Base-by-base conservation (phyloP, 2,329 filamentous ascomycete genomes). In the Hymenoscyphus fraxineus region DNA sequence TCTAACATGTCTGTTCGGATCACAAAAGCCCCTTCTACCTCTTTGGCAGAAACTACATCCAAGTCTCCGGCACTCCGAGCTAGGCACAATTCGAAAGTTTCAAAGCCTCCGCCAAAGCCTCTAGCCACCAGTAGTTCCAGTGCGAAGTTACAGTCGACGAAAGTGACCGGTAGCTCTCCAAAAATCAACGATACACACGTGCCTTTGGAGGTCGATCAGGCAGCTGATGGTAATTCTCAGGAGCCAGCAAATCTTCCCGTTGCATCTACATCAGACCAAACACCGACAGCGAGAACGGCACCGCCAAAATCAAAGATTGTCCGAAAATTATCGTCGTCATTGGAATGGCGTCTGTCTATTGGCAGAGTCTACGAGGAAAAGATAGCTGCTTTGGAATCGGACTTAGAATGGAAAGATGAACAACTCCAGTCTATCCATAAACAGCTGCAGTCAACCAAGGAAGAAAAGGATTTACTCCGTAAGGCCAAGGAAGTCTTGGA, bases 381-480 rank as follows among this genome's bases (percentile, higher is more conserved):
- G 47, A 54, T 54, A 54, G 22, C 47, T 54, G 22, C 47, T 54
- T 54, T 54, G 19, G 47, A 54, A 22, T 19, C 44, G 19, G n/a
- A 51, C 12, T 22, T 54, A 12, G 19, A 27, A 10, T 19, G 6
- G 12, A 54, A 54, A 12, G 19, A 54, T 19, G 47, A 27, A 27
- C 19, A 54, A 27, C 13, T 54, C 19, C 22, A 54, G 47, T 54
- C 47, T 10, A 27, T 54, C 19, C 19, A 54, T 22, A 19, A 54
- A 54, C 22, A 27, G 19, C n/a, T 56, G 47, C 38, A 65, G 41
- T 22, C 56, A 19, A 63, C 68, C 40, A 51, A 67, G 32, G 31
- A 32, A 31, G 65, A 69, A 32, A 67, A 67, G 15, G 47, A 61
- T 15, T 60, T 58, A 13, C 63, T 70, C 12, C 63, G 61, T 12